These are phyloP conservation scores for Candida quercuum DNA, from an alignment of 805 yeast genomes.

Conservation along the genomic window DNA sequence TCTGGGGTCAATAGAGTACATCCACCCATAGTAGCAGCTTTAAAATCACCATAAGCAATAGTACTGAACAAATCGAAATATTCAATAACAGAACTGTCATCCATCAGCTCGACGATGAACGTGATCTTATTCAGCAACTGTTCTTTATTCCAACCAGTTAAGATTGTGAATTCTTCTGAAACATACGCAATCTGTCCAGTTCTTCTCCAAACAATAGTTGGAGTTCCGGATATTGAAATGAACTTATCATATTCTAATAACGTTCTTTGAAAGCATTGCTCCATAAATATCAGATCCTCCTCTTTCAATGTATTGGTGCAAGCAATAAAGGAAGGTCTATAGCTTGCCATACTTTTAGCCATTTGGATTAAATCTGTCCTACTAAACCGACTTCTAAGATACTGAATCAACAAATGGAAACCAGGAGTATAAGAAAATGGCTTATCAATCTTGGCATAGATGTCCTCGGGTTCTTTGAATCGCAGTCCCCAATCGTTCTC, in stretches of 20 bases:
- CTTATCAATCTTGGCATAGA: constrained; percentile 64
- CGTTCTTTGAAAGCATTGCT: constrained; percentile 92
- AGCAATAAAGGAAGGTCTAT: constrained; percentile 90
- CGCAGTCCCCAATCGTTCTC: constrained; percentile 32
- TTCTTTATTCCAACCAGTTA: constrained; percentile 85
- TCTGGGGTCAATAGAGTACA: constrained; percentile 70
- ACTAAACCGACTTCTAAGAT: constrained; percentile 66
- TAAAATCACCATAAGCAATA: constrained; percentile 86
- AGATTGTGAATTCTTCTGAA: constrained; percentile 85
- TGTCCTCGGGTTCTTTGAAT: constrained; percentile 66
- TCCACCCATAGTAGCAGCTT: constrained; percentile 83
- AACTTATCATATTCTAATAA: constrained; percentile 83
- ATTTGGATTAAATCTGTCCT: constrained; percentile 67
- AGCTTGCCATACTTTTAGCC: constrained; percentile 85
- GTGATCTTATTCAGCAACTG: constrained; percentile 62
- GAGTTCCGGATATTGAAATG: constrained; percentile 83
- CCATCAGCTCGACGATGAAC: constrained; percentile 76
- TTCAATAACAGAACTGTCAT: constrained; percentile 79
- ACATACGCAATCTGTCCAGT: constrained; percentile 94
- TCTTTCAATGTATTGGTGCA: constrained; percentile 84
- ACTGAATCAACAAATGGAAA: constrained; percentile 73
- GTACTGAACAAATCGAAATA: constrained; percentile 82
- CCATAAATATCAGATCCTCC: constrained; percentile 91
- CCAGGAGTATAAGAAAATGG: constrained; percentile 93
- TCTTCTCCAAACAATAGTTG: constrained; percentile 92